phyloP scores from a whole-genome alignment of 208 protist species.

The Crithidia acanthocephali region DNA sequence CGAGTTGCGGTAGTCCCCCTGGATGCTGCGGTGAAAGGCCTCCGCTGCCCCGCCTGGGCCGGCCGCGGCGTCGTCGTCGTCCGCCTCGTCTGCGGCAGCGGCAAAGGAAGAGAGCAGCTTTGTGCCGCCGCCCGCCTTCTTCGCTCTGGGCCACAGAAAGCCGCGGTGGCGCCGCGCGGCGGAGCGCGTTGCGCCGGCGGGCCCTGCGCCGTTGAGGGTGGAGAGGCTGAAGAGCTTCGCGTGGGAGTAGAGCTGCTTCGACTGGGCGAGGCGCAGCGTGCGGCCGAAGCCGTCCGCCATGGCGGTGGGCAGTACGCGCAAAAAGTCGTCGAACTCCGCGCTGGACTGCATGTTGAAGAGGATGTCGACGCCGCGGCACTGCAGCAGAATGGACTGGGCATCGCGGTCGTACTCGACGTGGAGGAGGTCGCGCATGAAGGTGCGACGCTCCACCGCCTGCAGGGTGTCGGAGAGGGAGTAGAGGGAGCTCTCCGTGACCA shows the following conservation, averaged over 20 bases:
- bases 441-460: conserved; percentile 42
- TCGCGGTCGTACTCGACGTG: conserved; percentile 52
- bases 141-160: conserved; percentile 9
- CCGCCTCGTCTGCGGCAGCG: conserved; percentile 1
- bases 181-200: background rate
- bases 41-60: background rate
- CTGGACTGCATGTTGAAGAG: conserved; percentile 59
- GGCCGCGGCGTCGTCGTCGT: conserved; percentile 13
- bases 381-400: conserved; percentile 52
- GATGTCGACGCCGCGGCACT: conserved; percentile 47
- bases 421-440: conserved; percentile 39
- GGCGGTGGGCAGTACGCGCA: conserved; percentile 24
- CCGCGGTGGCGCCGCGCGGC: conserved; percentile 11
- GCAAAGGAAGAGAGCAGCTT: conserved; percentile 9
- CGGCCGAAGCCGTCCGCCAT: conserved; percentile 31
- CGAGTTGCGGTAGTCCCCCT: conserved; percentile 15
- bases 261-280: conserved; percentile 29
- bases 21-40: conserved; percentile 9
- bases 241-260: conserved; percentile 63
- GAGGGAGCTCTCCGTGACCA: conserved; percentile 60
- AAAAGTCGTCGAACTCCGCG: conserved; percentile 51
- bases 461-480: conserved; percentile 47
- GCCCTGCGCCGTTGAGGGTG: conserved; percentile 12
- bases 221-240: conserved; percentile 34
- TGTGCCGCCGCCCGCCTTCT: conserved; percentile 3